A percentile compares a stretch with the other conserved stretches of the same genome.
Evolutionary conservation across 257 asterid genomes (phyloP).

Genomic region (Salvia rosmarinus): DNA sequence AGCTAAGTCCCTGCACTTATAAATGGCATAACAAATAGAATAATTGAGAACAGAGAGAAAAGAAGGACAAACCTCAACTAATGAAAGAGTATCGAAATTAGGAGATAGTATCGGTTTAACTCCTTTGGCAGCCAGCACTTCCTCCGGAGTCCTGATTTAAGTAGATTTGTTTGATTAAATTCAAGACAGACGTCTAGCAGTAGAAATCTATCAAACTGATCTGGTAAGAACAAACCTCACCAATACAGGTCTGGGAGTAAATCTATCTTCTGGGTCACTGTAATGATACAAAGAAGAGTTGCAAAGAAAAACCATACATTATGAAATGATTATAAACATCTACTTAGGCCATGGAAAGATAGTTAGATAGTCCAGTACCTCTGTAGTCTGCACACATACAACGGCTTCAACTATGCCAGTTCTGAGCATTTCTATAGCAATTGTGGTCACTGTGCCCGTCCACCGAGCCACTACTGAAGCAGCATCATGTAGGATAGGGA

Average conservation of each 20-base stretch:
- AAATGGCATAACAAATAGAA: constrained; percentile 5
- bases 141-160: constrained; percentile 87
- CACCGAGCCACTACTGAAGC: constrained; percentile 88
- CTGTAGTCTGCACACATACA: constrained; percentile 91
- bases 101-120: constrained; percentile 98
- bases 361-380: constrained; percentile 51
- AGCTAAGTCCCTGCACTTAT: constrained; percentile 20
- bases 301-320: constrained; percentile 22
- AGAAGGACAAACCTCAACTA: constrained; percentile 78
- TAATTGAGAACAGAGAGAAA: constrained; percentile 21
- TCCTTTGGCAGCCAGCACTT: constrained; percentile 95
- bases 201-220: constrained; percentile 9
- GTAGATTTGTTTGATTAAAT: constrained; percentile 27
- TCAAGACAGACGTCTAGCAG: constrained; percentile 14
- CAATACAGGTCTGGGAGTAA: constrained; percentile 82
- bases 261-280: constrained; percentile 98
- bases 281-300: constrained; percentile 26
- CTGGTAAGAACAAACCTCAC: constrained; percentile 66
- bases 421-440: constrained; percentile 94
- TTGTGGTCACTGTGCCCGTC: constrained; percentile 99
- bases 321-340: constrained; percentile 26
- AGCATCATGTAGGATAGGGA: constrained; percentile 25
- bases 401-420: constrained; percentile 96
- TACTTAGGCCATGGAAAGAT: constrained; percentile 22
- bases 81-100: constrained; percentile 87